These are phyloP conservation scores for Panicum miliaceum DNA, from an alignment of 176 grass and related monocot species.

Conservation along the genomic window DNA sequence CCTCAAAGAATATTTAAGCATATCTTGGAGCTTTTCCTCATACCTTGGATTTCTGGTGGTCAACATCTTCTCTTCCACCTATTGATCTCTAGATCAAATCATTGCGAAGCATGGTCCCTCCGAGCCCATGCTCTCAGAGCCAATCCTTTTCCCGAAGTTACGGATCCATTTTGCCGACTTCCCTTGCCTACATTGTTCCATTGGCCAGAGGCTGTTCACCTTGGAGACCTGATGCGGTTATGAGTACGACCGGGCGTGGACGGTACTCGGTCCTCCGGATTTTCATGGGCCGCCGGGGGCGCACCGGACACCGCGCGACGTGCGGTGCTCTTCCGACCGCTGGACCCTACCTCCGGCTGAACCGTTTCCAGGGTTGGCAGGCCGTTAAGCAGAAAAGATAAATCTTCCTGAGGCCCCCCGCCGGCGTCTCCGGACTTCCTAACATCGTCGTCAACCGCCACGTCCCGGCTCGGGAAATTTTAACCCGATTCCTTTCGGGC, in stretches of 20 bases:
- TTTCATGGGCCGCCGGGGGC: slow-evolving; percentile 48
- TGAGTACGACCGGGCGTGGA: slow-evolving; percentile 45
- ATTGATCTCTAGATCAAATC: too few relatives aligned
- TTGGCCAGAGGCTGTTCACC: slow-evolving; percentile 28
- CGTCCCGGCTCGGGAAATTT: slow-evolving; percentile 50
- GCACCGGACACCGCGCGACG: slow-evolving; percentile 61
- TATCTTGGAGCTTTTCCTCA: too few relatives aligned
- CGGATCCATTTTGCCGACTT: slow-evolving; percentile 79
- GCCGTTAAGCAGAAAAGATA: slow-evolving; percentile 89
- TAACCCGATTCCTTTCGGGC: too few relatives aligned
- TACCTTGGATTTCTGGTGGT: too few relatives aligned
- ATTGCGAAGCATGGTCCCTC: too few relatives aligned
- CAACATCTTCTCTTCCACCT: too few relatives aligned
- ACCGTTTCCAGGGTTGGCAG: slow-evolving; percentile 74
- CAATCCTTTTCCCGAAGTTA: slow-evolving; percentile 82
- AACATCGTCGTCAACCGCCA: slow-evolving; percentile 56
- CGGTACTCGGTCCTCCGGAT: slow-evolving; percentile 44
- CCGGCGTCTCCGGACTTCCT: slow-evolving; percentile 66
- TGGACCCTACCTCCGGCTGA: slow-evolving; percentile 73
- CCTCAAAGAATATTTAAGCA: too few relatives aligned
- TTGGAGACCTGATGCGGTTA: slow-evolving; percentile 10
- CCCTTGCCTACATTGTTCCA: slow-evolving; percentile 85
- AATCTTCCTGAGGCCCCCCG: slow-evolving; percentile 80
- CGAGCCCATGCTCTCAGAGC: too few relatives aligned
- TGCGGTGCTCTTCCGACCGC: slow-evolving; percentile 68